Percentiles rank a stretch among this genome's conserved stretches.
Conservation (phyloP, 2,329 filamentous ascomycete species). For the Aspergillus flavus region DNA sequence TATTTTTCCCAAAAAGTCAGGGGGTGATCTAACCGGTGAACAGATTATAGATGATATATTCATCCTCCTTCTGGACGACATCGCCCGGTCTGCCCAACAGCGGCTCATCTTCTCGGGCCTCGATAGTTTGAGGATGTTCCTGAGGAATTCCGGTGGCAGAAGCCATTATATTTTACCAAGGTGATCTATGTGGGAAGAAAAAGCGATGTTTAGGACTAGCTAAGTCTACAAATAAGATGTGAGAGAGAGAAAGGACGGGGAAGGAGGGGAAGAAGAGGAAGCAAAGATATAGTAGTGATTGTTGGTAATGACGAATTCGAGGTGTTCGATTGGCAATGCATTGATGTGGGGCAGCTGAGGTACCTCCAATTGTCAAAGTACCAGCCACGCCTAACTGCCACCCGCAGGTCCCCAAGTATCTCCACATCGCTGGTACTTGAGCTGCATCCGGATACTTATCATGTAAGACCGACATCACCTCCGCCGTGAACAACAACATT, state of each 20-base stretch:
- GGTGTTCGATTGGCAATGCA: background rate
- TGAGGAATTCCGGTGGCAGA: constrained; percentile 70
- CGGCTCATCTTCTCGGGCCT: constrained; percentile 64
- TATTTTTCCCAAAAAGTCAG: background rate
- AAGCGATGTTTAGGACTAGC: background rate
- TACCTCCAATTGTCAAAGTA: background rate
- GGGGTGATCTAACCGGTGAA: constrained; percentile 61
- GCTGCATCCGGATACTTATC: background rate
- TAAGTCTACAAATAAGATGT: background rate
- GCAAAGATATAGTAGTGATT: background rate
- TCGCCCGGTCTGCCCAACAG: constrained; percentile 72
- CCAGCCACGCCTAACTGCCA: background rate
- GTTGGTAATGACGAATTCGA: constrained; percentile 1
- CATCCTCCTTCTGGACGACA: constrained; percentile 67
- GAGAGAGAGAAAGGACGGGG: background rate
- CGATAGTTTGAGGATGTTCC: constrained; percentile 43
- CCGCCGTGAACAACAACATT: background rate
- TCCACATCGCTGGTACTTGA: background rate
- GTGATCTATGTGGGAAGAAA: background rate
- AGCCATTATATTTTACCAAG: constrained; percentile 56
- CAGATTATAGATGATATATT: constrained; percentile 70
- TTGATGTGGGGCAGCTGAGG: background rate
- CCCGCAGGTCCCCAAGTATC: background rate
- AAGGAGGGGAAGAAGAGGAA: background rate
- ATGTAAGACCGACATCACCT: background rate